These are phyloP conservation scores for Cytospora mali DNA, from an alignment of 2,329 filamentous ascomycete genomes.

Conservation along the genomic window DNA sequence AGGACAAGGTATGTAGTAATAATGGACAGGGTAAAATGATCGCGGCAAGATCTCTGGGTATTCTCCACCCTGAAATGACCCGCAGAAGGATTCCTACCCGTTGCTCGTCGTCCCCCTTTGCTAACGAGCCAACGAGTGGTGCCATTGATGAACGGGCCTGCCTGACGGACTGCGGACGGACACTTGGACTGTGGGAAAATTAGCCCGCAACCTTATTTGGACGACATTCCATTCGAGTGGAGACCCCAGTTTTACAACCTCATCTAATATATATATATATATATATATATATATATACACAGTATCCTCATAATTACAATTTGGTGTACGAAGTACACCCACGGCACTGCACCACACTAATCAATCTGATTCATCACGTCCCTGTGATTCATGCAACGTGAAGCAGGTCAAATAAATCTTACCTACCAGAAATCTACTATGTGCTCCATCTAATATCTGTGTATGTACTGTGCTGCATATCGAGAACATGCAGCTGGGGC, in stretches of 20 bases:
- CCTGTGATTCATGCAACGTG: background rate
- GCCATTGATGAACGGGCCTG: slow-evolving; percentile 17
- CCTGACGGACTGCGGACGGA: slow-evolving; percentile 12
- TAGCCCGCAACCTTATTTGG: slow-evolving; percentile 28
- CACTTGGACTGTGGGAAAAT: slow-evolving; percentile 12
- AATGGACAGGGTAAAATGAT: background rate
- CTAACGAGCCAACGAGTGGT: slow-evolving; percentile 6
- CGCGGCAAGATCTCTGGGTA: slow-evolving; percentile 9
- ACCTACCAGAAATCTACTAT: background rate
- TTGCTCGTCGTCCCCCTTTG: slow-evolving; percentile 1
- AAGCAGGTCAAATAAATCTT: background rate
- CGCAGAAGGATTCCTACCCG: background rate
- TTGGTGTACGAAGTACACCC: too few relatives aligned
- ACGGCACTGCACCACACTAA: too few relatives aligned
- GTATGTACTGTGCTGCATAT: background rate
- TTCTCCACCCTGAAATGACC: background rate
- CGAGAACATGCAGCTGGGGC: background rate
- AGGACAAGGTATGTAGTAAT: background rate
- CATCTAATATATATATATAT: too few relatives aligned
- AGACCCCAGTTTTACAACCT: background rate
- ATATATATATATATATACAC: too few relatives aligned
- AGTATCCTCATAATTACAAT: too few relatives aligned
- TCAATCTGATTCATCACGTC: too few relatives aligned
- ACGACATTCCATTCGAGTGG: slow-evolving; percentile 21
- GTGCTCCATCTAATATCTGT: background rate